Conservation (phyloP, 352 stramenopile genomes). For the Halophytophthora polymorphica region DNA sequence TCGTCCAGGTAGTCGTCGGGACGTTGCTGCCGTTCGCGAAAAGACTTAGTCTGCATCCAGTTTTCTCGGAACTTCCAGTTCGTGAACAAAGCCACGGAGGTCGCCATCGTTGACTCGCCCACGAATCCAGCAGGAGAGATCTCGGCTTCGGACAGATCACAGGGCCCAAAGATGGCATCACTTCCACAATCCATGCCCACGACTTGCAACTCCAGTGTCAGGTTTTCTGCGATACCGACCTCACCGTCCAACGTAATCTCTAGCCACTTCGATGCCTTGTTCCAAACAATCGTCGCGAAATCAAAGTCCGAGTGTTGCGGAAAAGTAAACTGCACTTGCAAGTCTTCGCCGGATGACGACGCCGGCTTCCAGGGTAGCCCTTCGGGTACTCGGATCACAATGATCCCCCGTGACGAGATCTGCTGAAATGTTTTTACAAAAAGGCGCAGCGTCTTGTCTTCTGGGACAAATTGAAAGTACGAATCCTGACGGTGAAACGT, state of each 20-base stretch:
- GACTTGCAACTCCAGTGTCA: slow-evolving; percentile 36
- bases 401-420: slow-evolving; percentile 25
- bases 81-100: slow-evolving; percentile 26
- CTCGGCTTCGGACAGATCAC: slow-evolving; percentile 29
- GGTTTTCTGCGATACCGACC: slow-evolving; percentile 27
- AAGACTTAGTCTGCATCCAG: slow-evolving; percentile 22
- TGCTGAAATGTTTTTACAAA: slow-evolving; percentile 37
- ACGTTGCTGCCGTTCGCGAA: slow-evolving; percentile 20
- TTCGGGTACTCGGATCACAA: slow-evolving; percentile 30
- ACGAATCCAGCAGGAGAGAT: slow-evolving; percentile 3
- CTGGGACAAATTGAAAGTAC: slow-evolving; percentile 43
- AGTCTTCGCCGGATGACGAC: slow-evolving; percentile 5
- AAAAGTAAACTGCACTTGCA: slow-evolving; percentile 28
- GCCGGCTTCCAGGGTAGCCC: slow-evolving; percentile 25
- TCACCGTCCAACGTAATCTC: slow-evolving; percentile 34
- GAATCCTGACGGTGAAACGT: slow-evolving; percentile 52
- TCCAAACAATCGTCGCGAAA: slow-evolving; percentile 28
- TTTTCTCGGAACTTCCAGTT: slow-evolving; percentile 40
- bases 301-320: slow-evolving; percentile 32
- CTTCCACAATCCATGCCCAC: slow-evolving; percentile 25
- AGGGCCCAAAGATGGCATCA: slow-evolving; percentile 33
- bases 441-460: slow-evolving; percentile 21
- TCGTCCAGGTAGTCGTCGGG: slow-evolving; percentile 28
- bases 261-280: slow-evolving; percentile 15
- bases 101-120: slow-evolving; percentile 2